Percentiles rank a stretch among this genome's conserved stretches.
Evolutionary conservation across 1,139 yeast species (phyloP).

Genomic region (Taphrina deformans): DNA sequence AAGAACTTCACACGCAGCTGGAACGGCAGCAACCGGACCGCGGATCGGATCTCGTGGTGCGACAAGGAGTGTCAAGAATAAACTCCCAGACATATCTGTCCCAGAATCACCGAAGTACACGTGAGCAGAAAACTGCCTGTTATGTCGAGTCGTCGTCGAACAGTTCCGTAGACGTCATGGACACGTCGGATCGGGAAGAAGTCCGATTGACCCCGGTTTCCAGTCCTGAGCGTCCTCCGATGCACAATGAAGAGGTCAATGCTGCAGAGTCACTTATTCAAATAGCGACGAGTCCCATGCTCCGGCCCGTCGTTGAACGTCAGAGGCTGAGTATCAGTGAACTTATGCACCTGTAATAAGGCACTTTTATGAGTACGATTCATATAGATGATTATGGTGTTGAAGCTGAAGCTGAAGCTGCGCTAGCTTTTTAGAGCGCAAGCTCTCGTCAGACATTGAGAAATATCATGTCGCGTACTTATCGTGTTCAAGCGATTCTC

Average conservation of each 20-base stretch:
- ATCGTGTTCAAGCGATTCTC: too few relatives aligned
- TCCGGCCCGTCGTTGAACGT: conserved; percentile 10
- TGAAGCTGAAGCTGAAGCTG: too few relatives aligned
- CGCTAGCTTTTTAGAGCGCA: background rate
- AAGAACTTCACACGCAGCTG: conserved; percentile 35
- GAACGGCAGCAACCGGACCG: background rate
- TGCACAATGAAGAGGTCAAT: background rate
- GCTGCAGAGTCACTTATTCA: conserved; percentile 29
- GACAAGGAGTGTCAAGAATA: background rate
- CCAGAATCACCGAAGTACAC: background rate
- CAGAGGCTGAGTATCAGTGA: conserved; percentile 24
- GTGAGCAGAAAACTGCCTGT: background rate
- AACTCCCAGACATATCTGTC: background rate
- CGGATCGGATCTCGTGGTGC: background rate
- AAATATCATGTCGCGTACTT: background rate
- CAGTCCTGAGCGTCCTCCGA: background rate
- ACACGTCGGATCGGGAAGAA: background rate
- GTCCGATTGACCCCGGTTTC: background rate
- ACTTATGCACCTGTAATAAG: conserved; percentile 23
- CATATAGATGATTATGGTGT: too few relatives aligned
- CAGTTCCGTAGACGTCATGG: background rate
- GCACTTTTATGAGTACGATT: too few relatives aligned
- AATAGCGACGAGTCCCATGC: conserved; percentile 27
- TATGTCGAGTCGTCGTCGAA: background rate
- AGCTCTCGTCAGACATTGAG: background rate